A percentile compares a stretch with the other conserved stretches of the same genome.
phyloP scores from a whole-genome alignment of 164 flowering plant genomes.

The Platanus orientalis region DNA sequence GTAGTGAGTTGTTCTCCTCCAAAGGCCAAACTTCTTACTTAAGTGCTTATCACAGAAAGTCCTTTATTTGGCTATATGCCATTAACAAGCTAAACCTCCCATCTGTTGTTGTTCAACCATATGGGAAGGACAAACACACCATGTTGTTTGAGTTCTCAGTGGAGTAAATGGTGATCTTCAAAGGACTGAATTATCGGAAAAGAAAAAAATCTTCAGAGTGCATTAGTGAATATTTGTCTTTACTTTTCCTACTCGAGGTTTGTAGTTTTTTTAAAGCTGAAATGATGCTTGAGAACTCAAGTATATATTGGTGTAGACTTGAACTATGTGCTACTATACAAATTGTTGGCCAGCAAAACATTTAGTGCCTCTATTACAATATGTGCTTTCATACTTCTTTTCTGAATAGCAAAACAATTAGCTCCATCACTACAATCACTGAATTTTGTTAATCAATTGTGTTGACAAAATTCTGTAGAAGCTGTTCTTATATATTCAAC shows the following conservation, averaged over 20 bases:
- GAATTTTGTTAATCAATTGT: not conserved
- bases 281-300: not conserved
- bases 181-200: no score
- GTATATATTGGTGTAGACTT: not conserved
- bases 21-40: no score
- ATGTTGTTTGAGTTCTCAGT: constrained; percentile 89
- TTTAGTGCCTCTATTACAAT: not conserved
- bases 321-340: not conserved
- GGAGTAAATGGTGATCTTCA: constrained; percentile 18
- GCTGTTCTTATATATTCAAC: not conserved
- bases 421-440: no score
- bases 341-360: not conserved
- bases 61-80: no score
- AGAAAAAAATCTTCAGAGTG: no score
- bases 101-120: constrained; percentile 68
- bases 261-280: not conserved
- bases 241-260: no score
- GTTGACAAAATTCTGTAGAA: not conserved
- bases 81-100: constrained; percentile 85
- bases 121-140: constrained; percentile 67
- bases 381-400: no score
- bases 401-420: no score
- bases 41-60: no score
- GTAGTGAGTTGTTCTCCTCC: no score
- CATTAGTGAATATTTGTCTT: not conserved